phyloP scores from a whole-genome alignment of 2,329 filamentous ascomycete species.

The Xylariaceae sp. region DNA sequence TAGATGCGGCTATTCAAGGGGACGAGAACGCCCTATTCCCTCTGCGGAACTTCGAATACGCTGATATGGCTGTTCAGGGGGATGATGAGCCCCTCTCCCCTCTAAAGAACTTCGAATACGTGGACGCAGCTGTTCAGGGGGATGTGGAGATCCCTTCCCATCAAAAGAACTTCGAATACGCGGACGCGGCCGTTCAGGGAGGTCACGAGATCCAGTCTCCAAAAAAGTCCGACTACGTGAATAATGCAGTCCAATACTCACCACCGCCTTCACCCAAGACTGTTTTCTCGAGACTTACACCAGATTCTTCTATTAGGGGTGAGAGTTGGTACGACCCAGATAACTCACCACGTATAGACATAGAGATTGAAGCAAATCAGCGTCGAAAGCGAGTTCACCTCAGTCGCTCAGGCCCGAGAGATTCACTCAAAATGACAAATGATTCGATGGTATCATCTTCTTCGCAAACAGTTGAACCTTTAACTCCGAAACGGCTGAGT shows the following conservation, averaged over 20 bases:
- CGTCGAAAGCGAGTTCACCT: slow-evolving; percentile 64
- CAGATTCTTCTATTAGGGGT: slow-evolving; percentile 40
- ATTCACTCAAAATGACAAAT: slow-evolving; percentile 36
- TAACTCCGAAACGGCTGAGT: slow-evolving; percentile 62
- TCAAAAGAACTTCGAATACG: not conserved
- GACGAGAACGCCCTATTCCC: not conserved
- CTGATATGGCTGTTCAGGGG: not conserved
- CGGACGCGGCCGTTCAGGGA: not conserved
- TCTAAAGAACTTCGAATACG: not conserved
- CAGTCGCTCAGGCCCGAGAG: slow-evolving; percentile 47
- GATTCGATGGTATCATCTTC: slow-evolving; percentile 60
- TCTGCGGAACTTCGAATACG: not conserved
- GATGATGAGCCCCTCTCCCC: not conserved
- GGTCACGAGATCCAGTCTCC: not conserved
- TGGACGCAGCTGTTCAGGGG: not conserved
- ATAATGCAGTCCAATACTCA: slow-evolving; percentile 55
- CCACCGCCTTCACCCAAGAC: slow-evolving; percentile 70
- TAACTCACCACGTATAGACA: slow-evolving; percentile 43
- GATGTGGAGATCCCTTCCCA: not conserved
- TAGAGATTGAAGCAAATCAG: slow-evolving; percentile 69
- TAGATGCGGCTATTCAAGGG: not conserved
- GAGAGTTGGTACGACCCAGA: slow-evolving; percentile 44
- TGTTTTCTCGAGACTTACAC: slow-evolving; percentile 38
- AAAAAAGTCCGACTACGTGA: not conserved
- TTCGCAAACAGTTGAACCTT: slow-evolving; percentile 58